phyloP scores from a whole-genome alignment of 306 rosid genomes.

The Coriaria nepalensis region DNA sequence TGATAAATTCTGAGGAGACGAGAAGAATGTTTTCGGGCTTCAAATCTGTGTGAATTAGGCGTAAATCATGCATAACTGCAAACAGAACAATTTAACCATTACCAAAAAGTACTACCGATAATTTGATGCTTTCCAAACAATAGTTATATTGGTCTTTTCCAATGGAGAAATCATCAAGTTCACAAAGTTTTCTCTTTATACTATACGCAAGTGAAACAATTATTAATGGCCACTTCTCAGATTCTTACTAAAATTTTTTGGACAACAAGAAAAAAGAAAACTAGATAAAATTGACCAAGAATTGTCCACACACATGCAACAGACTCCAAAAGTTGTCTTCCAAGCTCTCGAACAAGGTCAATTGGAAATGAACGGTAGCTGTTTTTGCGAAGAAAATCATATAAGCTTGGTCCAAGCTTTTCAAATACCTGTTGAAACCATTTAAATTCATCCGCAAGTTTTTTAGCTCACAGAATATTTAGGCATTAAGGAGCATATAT shows the following conservation, averaged over 20 bases:
- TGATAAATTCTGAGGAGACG: conserved; percentile 40
- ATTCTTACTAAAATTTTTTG: neutral
- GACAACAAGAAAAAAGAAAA: conserved; percentile 12
- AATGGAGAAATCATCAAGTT: neutral
- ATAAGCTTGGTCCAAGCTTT: conserved; percentile 93
- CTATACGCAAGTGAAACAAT: no score
- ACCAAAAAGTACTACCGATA: conserved; percentile 2
- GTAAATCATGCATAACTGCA: conserved; percentile 76
- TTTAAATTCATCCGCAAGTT: conserved; percentile 77
- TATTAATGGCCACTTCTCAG: neutral
- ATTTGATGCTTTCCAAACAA: conserved; percentile 8
- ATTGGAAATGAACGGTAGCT: conserved; percentile 81
- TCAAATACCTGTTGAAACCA: conserved; percentile 86
- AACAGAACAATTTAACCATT: conserved; percentile 13
- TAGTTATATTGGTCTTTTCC: conserved; percentile 5
- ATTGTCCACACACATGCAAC: conserved; percentile 88
- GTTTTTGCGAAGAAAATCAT: conserved; percentile 87
- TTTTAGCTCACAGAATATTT: conserved; percentile 57
- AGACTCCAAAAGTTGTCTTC: conserved; percentile 89
- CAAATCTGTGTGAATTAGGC: conserved; percentile 67
- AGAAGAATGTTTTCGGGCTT: conserved; percentile 54
- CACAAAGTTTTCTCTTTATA: no score
- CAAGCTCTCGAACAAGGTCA: conserved; percentile 90
- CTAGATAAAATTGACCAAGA: conserved; percentile 41
- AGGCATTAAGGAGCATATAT: conserved; percentile 43